Evolutionary conservation across 2,329 filamentous ascomycete genomes (phyloP), one percentile per base, ranked within the genome.

Genomic region (Cladophialophora chaetospira): DNA sequence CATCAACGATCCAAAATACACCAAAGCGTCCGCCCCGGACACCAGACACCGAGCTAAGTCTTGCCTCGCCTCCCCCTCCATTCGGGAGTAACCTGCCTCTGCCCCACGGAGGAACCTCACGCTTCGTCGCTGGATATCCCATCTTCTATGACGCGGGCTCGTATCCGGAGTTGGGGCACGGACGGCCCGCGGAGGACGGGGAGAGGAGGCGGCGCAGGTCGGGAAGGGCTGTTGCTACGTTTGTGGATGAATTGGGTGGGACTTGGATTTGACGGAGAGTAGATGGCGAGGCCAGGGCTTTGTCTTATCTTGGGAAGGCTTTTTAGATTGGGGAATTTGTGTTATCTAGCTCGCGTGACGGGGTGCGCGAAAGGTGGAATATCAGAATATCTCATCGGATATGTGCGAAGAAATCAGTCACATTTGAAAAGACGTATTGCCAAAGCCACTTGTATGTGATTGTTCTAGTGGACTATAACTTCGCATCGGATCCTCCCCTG

Each of bases 221-320:
- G 5, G 19, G 42, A 10, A 44, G 42, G n/a, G 45, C 43, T 29
- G 26, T 45, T 10, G 25, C 38, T 8, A 56, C 57, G 5, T 50
- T 36, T n/a, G 21, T 60, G n/a, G 53, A 60, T 48, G 48, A 53
- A 15, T 11, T 13, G 3, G 57, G 57, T 1, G 23, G 31, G 21
- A 42, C 53, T 29, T 60, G 57, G 57, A 60, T 60, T 36, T 60
- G 36, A 53, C 23, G 15, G 36, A 1, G 15, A 23, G 25, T 3
- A 10, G 6, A 33, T 33, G 6, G 29, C 29, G 13, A 33, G 13
- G 13, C 29, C 13, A n/a, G n/a, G n/a, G n/a, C n/a, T n/a, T n/a
- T n/a, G n/a, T n/a, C n/a, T n/a, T n/a, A n/a, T 13, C 29, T 13
- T 6, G 13, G 13, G 13, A 8, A 6, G 29, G 29, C 8, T 33